These are phyloP conservation scores for Deuterostichococcus epilithicus DNA, from an alignment of 139 green algal genomes.

Conservation along the genomic window DNA sequence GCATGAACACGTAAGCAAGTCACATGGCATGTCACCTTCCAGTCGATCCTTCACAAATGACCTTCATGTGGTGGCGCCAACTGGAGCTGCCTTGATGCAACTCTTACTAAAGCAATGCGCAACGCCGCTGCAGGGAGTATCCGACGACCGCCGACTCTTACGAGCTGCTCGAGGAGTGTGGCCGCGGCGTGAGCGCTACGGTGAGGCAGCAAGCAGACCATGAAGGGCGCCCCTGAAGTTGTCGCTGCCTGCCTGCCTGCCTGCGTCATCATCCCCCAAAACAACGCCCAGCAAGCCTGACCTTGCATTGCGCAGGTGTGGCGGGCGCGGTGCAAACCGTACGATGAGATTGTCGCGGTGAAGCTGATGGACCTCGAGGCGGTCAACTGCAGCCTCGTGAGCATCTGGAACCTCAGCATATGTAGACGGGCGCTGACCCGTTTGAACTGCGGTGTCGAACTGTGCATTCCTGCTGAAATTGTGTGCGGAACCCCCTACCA, in stretches of 20 bases:
- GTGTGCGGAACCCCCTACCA: neutral
- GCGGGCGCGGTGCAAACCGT: slow-evolving; percentile 68
- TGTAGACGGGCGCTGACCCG: neutral
- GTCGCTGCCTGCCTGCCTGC: neutral
- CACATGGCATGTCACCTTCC: no score
- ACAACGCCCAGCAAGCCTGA: neutral
- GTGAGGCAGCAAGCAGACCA: slow-evolving; percentile 39
- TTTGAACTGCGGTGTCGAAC: neutral
- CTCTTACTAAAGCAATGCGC: neutral
- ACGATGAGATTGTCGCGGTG: slow-evolving; percentile 81
- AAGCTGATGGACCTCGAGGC: slow-evolving; percentile 97
- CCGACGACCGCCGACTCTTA: slow-evolving; percentile 74
- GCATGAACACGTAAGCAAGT: no score
- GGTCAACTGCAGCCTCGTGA: slow-evolving; percentile 78
- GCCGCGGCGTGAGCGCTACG: slow-evolving; percentile 86
- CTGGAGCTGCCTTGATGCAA: neutral
- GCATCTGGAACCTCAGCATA: neutral
- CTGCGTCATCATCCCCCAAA: neutral
- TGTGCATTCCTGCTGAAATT: neutral
- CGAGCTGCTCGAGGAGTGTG: slow-evolving; percentile 89
- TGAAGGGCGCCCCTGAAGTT: neutral
- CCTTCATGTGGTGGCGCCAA: no score
- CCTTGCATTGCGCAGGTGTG: slow-evolving; percentile 57
- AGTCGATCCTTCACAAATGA: no score
- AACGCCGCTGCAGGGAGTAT: slow-evolving; percentile 64